Evolutionary conservation across 2,329 filamentous ascomycete species (phyloP).

Genomic region (Epichloe brachyelytri): DNA sequence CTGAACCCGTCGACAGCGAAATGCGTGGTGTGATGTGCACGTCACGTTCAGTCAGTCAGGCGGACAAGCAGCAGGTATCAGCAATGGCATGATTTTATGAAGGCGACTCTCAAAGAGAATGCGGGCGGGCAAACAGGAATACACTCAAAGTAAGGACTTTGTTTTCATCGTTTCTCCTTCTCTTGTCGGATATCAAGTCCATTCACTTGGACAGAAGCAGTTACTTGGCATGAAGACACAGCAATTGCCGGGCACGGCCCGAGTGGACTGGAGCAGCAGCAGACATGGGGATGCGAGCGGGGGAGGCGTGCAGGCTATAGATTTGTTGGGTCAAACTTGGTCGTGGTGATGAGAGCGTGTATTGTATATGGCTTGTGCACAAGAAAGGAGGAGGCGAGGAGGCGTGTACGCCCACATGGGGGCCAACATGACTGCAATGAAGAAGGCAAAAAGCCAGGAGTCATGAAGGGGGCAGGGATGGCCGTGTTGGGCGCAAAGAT

Average conservation of each 20-base stretch:
- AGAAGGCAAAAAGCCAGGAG: not conserved
- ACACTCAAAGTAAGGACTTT: not conserved
- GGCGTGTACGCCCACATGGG: not conserved
- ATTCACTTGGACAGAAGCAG: not conserved
- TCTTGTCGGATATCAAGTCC: not conserved
- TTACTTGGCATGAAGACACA: not conserved
- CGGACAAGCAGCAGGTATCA: not conserved
- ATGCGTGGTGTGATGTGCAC: not conserved
- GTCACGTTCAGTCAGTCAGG: too few relatives aligned
- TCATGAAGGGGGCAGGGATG: not conserved
- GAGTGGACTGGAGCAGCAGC: too few relatives aligned
- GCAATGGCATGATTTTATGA: not conserved
- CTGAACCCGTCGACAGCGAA: slow-evolving; percentile 11
- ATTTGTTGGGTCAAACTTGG: not conserved
- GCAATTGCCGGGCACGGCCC: too few relatives aligned
- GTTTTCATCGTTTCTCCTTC: not conserved
- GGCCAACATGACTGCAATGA: not conserved
- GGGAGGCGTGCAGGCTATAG: not conserved
- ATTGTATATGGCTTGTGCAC: not conserved
- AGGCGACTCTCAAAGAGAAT: not conserved
- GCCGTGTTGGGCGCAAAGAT: not conserved
- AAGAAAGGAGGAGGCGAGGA: not conserved
- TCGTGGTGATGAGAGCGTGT: not conserved
- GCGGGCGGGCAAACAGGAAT: too few relatives aligned
- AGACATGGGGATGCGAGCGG: too few relatives aligned